These are phyloP conservation scores for Urochloa ruziziensis DNA, from an alignment of 176 grass and related monocot species.

Conservation along the genomic window DNA sequence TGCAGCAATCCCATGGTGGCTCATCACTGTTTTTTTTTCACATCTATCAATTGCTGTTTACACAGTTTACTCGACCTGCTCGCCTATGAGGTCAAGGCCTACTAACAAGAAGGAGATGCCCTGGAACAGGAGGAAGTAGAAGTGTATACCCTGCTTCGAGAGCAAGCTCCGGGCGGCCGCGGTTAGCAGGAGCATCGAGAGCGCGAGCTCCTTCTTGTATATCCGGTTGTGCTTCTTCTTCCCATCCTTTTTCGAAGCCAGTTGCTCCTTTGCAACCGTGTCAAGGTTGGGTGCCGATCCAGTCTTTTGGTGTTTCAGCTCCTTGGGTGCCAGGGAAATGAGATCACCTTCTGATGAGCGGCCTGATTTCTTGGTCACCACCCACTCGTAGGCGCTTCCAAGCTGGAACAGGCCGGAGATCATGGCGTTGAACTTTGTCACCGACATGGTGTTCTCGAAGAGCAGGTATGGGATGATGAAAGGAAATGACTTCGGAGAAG, in stretches of 20 bases:
- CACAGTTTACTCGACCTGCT: conserved; percentile 80
- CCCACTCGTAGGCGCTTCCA: conserved; percentile 89
- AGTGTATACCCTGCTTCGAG: conserved; percentile 95
- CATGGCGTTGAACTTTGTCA: conserved; percentile 99
- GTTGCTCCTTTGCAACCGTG: conserved; percentile 37
- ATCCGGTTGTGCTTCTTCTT: conserved; percentile 99
- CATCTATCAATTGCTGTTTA: conserved; percentile 39
- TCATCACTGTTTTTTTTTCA: not conserved
- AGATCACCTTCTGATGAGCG: conserved; percentile 88
- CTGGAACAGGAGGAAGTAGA: conserved; percentile 99
- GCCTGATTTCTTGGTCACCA: conserved; percentile 95
- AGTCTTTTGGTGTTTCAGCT: conserved; percentile 45
- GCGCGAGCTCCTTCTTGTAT: conserved; percentile 88
- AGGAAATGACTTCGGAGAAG: conserved; percentile 77
- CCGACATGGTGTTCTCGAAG: conserved; percentile 99
- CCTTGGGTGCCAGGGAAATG: conserved; percentile 52
- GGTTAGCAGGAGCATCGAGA: conserved; percentile 81
- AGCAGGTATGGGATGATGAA: conserved; percentile 97
- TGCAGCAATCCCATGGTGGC: not conserved
- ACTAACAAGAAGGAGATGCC: conserved; percentile 94
- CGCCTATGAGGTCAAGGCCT: conserved; percentile 95
- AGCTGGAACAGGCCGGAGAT: conserved; percentile 95
- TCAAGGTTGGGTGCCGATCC: conserved; percentile 63
- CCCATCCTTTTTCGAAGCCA: conserved; percentile 20
- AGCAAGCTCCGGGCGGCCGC: conserved; percentile 86